Conservation (phyloP, 176 grass and related monocot genomes). For the Triticum timopheevii region DNA sequence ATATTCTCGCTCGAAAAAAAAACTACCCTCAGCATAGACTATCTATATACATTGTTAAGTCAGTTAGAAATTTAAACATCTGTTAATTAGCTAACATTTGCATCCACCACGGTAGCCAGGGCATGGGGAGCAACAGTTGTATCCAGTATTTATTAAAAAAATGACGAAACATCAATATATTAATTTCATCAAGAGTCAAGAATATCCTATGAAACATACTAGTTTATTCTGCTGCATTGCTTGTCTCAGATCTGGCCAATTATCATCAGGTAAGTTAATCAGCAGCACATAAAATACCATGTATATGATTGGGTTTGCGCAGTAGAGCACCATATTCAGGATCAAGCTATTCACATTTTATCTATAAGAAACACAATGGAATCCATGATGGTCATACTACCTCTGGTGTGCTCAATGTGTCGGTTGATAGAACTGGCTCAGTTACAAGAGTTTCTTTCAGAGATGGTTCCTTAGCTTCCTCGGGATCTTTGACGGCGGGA, state of each 20-base stretch:
- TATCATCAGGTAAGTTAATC: not conserved
- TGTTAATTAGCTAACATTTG: constrained; percentile 5
- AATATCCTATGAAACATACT: not conserved
- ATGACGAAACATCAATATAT: not conserved
- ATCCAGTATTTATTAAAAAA: constrained; percentile 5
- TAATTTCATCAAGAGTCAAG: not conserved
- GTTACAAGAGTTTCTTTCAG: constrained; percentile 12
- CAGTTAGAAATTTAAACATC: constrained; percentile 8
- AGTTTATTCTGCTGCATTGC: constrained; percentile 1
- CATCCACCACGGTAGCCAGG: not conserved
- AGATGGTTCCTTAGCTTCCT: constrained; percentile 37
- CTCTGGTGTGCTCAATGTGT: constrained; percentile 29
- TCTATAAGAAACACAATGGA: not conserved
- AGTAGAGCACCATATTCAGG: constrained; percentile 6
- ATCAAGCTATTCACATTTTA: constrained; percentile 16
- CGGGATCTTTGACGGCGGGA: constrained; percentile 36
- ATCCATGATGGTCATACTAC: constrained; percentile 22
- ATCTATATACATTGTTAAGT: not conserved
- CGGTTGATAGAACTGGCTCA: not conserved
- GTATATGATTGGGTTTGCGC: not conserved
- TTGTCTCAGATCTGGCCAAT: not conserved
- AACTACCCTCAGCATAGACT: not conserved
- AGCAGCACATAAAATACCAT: constrained; percentile 14
- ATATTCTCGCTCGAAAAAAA: not conserved
- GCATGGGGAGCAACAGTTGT: not conserved